Percentiles rank a stretch among this genome's conserved stretches.
Conservation (phyloP, 495 filamentous ascomycete genomes). For the Trichoderma gamsii region DNA sequence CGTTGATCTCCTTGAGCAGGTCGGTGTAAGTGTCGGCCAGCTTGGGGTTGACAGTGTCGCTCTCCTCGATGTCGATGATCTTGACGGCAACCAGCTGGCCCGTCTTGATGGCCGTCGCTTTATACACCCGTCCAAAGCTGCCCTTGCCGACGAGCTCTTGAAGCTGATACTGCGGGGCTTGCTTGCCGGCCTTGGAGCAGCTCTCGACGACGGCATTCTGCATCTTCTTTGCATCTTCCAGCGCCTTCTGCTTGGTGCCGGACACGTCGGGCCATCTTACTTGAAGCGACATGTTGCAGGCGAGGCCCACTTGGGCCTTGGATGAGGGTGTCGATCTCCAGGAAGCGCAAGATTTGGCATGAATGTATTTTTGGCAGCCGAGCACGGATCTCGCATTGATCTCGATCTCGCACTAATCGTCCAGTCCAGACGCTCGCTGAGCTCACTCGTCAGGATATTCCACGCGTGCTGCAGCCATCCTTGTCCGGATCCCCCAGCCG, state of each 20-base stretch:
- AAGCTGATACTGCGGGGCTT: conserved; percentile 60
- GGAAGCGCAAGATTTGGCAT: background rate
- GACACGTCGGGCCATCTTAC: conserved; percentile 35
- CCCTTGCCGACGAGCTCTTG: conserved; percentile 92
- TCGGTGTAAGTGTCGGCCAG: conserved; percentile 76
- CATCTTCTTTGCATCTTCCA: conserved; percentile 52
- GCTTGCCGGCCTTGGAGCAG: conserved; percentile 42
- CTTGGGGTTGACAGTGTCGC: conserved; percentile 67
- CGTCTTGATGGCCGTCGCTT: conserved; percentile 55
- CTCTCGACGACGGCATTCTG: conserved; percentile 43
- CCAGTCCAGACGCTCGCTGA: background rate
- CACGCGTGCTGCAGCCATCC: background rate
- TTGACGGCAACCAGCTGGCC: conserved; percentile 79
- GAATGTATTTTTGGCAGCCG: background rate
- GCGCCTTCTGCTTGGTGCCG: conserved; percentile 41
- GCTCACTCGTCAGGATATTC: background rate
- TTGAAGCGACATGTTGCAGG: conserved; percentile 35
- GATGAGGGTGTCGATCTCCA: background rate
- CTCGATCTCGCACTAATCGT: background rate
- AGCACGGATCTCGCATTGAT: background rate
- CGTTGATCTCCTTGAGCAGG: conserved; percentile 81
- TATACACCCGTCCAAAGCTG: conserved; percentile 92
- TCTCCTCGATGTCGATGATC: conserved; percentile 88
- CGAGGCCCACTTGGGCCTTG: background rate
- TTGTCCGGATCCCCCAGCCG: background rate